Percentiles rank a stretch among this genome's conserved stretches.
phyloP scores from a whole-genome alignment of 345 rosid genomes.

The Linum lewisii region DNA sequence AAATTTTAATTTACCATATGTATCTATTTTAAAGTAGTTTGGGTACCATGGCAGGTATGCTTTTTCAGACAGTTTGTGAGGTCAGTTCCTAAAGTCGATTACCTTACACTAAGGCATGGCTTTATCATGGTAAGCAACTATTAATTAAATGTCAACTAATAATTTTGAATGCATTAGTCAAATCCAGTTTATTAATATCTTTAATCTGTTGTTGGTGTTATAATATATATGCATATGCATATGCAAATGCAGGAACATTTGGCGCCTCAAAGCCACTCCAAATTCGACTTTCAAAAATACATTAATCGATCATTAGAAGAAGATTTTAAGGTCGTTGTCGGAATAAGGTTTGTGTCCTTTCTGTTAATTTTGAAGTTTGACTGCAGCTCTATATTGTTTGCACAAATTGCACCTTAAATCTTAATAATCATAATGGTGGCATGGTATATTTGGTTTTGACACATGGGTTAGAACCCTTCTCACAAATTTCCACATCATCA shows the following conservation, averaged over 20 bases:
- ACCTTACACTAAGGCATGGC: slow-evolving; percentile 35
- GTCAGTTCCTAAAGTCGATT: slow-evolving; percentile 37
- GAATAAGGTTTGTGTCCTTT: slow-evolving; percentile 9
- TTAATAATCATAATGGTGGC: too few relatives aligned
- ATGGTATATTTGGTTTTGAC: too few relatives aligned
- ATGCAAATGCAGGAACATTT: slow-evolving; percentile 23
- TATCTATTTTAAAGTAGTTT: too few relatives aligned
- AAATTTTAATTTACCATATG: too few relatives aligned
- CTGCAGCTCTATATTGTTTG: too few relatives aligned
- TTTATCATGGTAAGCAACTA: slow-evolving; percentile 27
- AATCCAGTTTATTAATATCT: too few relatives aligned
- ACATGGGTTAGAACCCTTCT: too few relatives aligned
- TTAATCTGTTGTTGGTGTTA: background rate
- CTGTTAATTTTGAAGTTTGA: background rate
- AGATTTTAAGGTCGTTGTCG: slow-evolving; percentile 28
- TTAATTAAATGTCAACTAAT: too few relatives aligned
- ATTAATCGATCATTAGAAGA: slow-evolving; percentile 34
- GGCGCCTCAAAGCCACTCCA: slow-evolving; percentile 20
- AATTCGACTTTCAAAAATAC: slow-evolving; percentile 35
- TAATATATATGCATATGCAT: background rate
- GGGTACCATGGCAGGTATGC: slow-evolving; percentile 19
- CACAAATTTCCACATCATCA: too few relatives aligned
- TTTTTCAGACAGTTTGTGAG: slow-evolving; percentile 34
- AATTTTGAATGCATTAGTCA: too few relatives aligned
- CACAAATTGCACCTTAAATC: too few relatives aligned